Conservation (phyloP, 768 basidiomycete species). For the Rhodotorula kratochvilovae region DNA sequence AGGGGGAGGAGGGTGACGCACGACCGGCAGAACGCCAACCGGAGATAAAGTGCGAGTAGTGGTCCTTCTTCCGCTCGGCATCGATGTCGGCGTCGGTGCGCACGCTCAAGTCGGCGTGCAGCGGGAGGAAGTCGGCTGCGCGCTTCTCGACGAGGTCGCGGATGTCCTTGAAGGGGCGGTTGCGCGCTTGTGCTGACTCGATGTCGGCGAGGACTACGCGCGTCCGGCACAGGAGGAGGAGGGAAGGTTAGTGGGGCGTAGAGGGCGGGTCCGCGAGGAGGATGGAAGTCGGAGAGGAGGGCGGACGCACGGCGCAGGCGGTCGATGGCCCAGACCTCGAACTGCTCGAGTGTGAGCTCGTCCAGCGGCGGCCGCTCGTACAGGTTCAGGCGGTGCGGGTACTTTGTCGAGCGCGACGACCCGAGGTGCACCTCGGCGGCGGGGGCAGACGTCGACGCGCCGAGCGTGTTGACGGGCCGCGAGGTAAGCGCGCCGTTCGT, state of each 20-base stretch:
- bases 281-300: conserved; percentile 41
- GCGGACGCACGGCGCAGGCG: conserved; percentile 58
- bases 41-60: conserved; percentile 87
- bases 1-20: conserved; percentile 51
- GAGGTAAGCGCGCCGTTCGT: neutral
- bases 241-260: neutral
- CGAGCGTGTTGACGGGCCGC: conserved; percentile 7
- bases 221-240: no score
- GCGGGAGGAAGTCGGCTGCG: conserved; percentile 69
- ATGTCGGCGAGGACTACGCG: conserved; percentile 72
- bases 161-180: conserved; percentile 73
- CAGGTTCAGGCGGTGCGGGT: conserved; percentile 59
- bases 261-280: neutral
- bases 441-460: neutral
- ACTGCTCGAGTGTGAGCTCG: conserved; percentile 91
- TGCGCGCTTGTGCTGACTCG: conserved; percentile 79
- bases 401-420: conserved; percentile 45
- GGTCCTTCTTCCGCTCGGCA: conserved; percentile 70
- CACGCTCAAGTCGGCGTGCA: conserved; percentile 59
- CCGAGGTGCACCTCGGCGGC: neutral
- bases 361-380: conserved; percentile 79
- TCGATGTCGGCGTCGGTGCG: conserved; percentile 52
- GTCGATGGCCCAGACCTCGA: conserved; percentile 84
- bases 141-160: conserved; percentile 60
- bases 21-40: conserved; percentile 95